Conservation (phyloP, 108 stramenopile genomes). For the Conticribra guillardii region DNA sequence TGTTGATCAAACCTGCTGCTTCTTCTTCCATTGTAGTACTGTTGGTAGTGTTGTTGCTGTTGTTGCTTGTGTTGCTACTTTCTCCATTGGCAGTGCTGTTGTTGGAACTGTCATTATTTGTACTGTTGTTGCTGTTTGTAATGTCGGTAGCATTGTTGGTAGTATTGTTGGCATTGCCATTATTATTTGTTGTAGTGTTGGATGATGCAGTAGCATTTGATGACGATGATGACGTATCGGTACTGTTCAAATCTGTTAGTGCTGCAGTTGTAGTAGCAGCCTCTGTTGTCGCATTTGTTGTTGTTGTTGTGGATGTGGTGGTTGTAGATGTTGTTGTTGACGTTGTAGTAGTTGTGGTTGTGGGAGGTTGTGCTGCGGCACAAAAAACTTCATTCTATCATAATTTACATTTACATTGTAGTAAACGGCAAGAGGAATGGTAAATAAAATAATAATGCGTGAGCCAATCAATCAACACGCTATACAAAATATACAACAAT, state of each 20-base stretch:
- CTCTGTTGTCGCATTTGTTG: not conserved
- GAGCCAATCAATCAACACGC: too few relatives aligned
- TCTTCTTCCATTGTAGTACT: too few relatives aligned
- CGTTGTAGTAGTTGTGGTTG: not conserved
- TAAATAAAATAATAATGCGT: too few relatives aligned
- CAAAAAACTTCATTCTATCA: not conserved
- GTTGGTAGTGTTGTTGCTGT: not conserved
- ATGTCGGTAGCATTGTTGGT: not conserved
- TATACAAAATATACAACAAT: too few relatives aligned
- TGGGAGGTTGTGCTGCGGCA: not conserved
- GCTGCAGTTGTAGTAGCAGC: not conserved
- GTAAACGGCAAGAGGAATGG: not conserved
- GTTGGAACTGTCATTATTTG: not conserved
- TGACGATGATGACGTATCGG: not conserved
- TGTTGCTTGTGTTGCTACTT: not conserved
- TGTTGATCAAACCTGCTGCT: not conserved
- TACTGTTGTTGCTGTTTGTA: not conserved
- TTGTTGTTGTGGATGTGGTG: not conserved
- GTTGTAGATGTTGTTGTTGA: not conserved
- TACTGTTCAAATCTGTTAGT: not conserved
- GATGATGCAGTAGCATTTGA: not conserved
- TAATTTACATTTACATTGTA: not conserved
- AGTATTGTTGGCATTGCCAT: not conserved
- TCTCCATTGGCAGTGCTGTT: not conserved
- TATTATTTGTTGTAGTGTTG: not conserved